Conservation (phyloP, 768 basidiomycete genomes). For the Cystofilobasidium bisporidii region DNA sequence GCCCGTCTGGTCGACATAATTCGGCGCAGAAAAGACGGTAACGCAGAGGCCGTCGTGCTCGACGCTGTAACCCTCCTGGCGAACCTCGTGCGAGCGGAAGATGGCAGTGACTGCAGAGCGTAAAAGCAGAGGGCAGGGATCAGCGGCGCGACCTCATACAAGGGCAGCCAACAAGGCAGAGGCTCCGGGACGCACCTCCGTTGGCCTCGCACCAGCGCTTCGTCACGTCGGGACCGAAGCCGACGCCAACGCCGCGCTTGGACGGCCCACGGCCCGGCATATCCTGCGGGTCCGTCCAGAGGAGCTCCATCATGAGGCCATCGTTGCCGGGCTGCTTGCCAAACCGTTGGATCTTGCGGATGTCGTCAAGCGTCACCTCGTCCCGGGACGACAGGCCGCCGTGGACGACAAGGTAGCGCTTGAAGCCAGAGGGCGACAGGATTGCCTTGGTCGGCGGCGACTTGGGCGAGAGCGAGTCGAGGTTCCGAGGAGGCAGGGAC, state of each 20-base stretch:
- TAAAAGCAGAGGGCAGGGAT: background rate
- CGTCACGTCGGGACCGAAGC: conserved; percentile 83
- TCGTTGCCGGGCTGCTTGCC: conserved; percentile 87
- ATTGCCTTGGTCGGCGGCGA: conserved; percentile 45
- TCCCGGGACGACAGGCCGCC: conserved; percentile 95
- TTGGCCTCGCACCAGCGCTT: conserved; percentile 79
- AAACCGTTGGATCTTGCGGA: conserved; percentile 75
- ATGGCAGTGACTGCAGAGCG: conserved; percentile 58
- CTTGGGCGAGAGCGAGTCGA: conserved; percentile 40
- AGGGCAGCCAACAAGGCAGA: no score
- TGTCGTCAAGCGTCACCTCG: conserved; percentile 84
- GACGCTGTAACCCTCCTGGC: conserved; percentile 89
- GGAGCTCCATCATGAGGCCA: conserved; percentile 75
- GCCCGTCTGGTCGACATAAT: conserved; percentile 40
- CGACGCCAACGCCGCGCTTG: conserved; percentile 91
- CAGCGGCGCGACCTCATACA: no score
- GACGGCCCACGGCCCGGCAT: conserved; percentile 82
- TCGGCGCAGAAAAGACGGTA: conserved; percentile 75
- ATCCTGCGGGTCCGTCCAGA: conserved; percentile 96
- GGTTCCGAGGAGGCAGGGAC: conserved; percentile 48
- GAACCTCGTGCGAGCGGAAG: conserved; percentile 92
- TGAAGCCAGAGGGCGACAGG: conserved; percentile 67
- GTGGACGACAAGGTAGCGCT: conserved; percentile 89
- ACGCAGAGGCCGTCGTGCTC: conserved; percentile 80
- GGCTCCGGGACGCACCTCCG: conserved; percentile 36